These are phyloP conservation scores for Oemleria cerasiformis DNA, from an alignment of 306 rosid genomes.

Conservation along the genomic window DNA sequence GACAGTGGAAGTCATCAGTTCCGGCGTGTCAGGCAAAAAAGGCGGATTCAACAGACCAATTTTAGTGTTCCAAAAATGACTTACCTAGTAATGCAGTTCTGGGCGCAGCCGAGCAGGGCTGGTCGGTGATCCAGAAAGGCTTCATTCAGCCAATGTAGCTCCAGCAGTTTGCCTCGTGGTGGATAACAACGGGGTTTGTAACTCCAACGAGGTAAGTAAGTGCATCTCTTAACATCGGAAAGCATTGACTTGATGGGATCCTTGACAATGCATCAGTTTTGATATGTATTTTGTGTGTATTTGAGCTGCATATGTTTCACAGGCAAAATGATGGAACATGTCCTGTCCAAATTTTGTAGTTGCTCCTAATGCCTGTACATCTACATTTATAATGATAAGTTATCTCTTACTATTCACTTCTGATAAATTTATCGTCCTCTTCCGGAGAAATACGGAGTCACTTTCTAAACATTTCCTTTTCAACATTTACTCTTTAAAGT, in stretches of 20 bases:
- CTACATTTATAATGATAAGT: not conserved
- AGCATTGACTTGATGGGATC: not conserved
- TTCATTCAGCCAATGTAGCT: not conserved
- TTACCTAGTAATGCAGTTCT: conserved; percentile 9
- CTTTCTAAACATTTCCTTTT: too few species aligned
- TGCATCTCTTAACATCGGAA: not conserved
- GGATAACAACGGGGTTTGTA: not conserved
- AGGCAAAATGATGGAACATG: not conserved
- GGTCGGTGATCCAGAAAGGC: not conserved
- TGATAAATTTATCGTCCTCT: too few species aligned
- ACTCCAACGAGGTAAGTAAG: not conserved
- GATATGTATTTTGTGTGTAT: not conserved
- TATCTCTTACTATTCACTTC: not conserved
- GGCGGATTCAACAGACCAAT: conserved; percentile 87
- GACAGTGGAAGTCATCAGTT: conserved; percentile 58
- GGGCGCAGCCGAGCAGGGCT: not conserved
- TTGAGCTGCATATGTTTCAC: not conserved
- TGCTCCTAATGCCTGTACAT: not conserved
- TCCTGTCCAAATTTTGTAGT: not conserved
- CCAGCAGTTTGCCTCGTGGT: not conserved
- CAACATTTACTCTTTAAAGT: too few species aligned
- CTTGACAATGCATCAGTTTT: not conserved
- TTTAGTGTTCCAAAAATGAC: conserved; percentile 65
- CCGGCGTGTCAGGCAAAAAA: conserved; percentile 52
- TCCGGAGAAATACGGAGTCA: not conserved